A percentile compares a stretch with the other conserved stretches of the same genome.
phyloP scores from a whole-genome alignment of 108 stramenopile species.

The Fragilariopsis cylindrus region DNA sequence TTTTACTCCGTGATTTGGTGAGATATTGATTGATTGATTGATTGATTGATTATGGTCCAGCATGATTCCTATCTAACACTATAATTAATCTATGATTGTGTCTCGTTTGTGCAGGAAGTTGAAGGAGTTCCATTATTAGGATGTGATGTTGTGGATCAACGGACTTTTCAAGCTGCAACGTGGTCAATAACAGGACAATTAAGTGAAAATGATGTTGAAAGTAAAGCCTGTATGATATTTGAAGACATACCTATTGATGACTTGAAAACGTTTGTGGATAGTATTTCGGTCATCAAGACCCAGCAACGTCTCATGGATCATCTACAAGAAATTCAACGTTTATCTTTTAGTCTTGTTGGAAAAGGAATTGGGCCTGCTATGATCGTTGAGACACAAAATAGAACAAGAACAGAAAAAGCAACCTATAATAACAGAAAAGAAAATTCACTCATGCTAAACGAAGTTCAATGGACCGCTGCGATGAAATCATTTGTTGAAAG shows the following conservation, averaged over 20 bases:
- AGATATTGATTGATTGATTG: too few species aligned
- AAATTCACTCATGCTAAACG: constrained; percentile 15
- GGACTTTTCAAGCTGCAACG: constrained; percentile 66
- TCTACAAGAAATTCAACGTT: constrained; percentile 67
- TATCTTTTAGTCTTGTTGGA: constrained; percentile 63
- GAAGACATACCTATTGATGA: constrained; percentile 67
- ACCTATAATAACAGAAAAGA: constrained; percentile 5
- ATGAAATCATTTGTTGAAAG: constrained; percentile 66
- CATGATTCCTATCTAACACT: too few species aligned
- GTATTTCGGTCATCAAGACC: constrained; percentile 64
- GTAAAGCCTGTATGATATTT: constrained; percentile 66
- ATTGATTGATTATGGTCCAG: too few species aligned
- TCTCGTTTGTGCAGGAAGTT: too few species aligned
- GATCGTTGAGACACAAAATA: constrained; percentile 56
- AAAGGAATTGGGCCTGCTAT: constrained; percentile 79
- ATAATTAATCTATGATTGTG: too few species aligned
- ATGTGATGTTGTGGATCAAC: constrained; percentile 67
- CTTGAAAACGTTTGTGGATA: constrained; percentile 63
- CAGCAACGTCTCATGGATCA: constrained; percentile 49
- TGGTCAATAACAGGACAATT: constrained; percentile 87
- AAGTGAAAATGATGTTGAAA: constrained; percentile 29
- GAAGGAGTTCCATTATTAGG: constrained; percentile 80
- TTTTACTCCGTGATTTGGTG: constrained; percentile 69
- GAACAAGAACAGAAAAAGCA: constrained; percentile 30
- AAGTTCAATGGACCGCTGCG: constrained; percentile 49